A percentile compares a stretch with the other conserved stretches of the same genome.
These are phyloP conservation scores for Alternaria brassicae DNA, from an alignment of 2,329 filamentous ascomycete species.

Conservation along the genomic window DNA sequence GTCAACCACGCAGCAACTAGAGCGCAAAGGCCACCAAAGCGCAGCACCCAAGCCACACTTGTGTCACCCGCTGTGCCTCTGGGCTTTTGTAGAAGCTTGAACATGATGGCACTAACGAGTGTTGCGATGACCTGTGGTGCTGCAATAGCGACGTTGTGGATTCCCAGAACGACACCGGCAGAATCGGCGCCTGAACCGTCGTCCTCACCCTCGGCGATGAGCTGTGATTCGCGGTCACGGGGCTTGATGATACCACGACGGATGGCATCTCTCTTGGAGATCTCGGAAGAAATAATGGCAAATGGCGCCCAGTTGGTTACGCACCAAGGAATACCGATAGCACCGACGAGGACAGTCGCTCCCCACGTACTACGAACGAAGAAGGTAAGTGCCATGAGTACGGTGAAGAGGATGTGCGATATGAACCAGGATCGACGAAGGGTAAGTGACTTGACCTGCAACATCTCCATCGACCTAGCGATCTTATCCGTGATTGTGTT, in stretches of 20 bases:
- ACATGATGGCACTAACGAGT: constrained; percentile 81
- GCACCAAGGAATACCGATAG: constrained; percentile 91
- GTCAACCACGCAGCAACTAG: constrained; percentile 79
- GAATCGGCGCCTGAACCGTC: constrained; percentile 71
- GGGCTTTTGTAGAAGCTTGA: constrained; percentile 85
- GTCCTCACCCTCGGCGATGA: constrained; percentile 56
- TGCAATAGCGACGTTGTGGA: constrained; percentile 94
- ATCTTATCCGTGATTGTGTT: constrained; percentile 36
- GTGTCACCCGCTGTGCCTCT: constrained; percentile 83
- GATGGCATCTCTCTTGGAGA: constrained; percentile 79
- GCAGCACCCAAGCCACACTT: constrained; percentile 84
- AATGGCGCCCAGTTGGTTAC: constrained; percentile 94
- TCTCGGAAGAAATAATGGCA: constrained; percentile 92
- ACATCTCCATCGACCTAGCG: constrained; percentile 59
- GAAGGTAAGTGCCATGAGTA: constrained; percentile 83
- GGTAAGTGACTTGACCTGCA: constrained; percentile 83
- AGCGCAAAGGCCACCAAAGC: constrained; percentile 81
- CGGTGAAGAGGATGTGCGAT: constrained; percentile 82
- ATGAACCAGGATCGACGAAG: constrained; percentile 87
- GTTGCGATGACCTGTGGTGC: constrained; percentile 92
- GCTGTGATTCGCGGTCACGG: constrained; percentile 48
- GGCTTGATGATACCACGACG: constrained; percentile 59
- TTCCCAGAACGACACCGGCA: constrained; percentile 88
- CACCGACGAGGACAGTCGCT: constrained; percentile 78
- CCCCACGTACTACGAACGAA: constrained; percentile 73